Evolutionary conservation across 2,329 filamentous ascomycete species (phyloP), one percentile per base, ranked within the genome.

Genomic region (Neopestalotiopsis sp.): DNA sequence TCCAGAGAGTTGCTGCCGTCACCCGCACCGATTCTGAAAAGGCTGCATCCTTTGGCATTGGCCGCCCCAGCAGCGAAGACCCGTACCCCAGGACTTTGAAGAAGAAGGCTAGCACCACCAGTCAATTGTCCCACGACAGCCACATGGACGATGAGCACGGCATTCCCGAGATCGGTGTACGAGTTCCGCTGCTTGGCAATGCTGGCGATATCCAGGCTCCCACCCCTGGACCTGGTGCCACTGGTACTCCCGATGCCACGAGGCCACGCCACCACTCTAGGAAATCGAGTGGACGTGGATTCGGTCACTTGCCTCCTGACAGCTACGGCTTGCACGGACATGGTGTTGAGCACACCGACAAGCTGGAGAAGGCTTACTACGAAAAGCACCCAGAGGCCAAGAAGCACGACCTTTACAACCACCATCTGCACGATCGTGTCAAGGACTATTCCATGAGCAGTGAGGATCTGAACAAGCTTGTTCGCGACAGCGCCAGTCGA

Each of bases 151-250:
- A 95, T 60, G 93, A 96, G 72, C 91, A 94, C 67, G 95, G 95
- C 28, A 97, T 98, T 74, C 95, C 95, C 2, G 93, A 97, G 78
- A 96, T 98, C 73, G 95, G 95, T 62, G 90, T 93, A 76, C 92
- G 95, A 77, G 95, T 99, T 52, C 96, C 96, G 64, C 96, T 99
- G 93, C 92, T 96, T 78, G 92, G 91, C 66, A 90, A 96, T 78
- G 93, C 96, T 58, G 96, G 96, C 71, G 95, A 98, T 78, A 96
- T 98, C 10, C 96, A 99, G 82, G 96, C 96, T 14, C 96, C 96
- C 2, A 96, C 95, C 2, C 94, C 95, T 1, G 88, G 90, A 2
- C 91, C 91, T 9, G 79, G 80, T 59, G 74, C 81, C 4, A 78
- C 81, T 3, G 75, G 73, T 62, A 77, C 78, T 62, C 77, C 81